These are phyloP conservation scores for Diaporthe australafricana DNA, from an alignment of 2,329 filamentous ascomycete genomes.

Conservation along the genomic window DNA sequence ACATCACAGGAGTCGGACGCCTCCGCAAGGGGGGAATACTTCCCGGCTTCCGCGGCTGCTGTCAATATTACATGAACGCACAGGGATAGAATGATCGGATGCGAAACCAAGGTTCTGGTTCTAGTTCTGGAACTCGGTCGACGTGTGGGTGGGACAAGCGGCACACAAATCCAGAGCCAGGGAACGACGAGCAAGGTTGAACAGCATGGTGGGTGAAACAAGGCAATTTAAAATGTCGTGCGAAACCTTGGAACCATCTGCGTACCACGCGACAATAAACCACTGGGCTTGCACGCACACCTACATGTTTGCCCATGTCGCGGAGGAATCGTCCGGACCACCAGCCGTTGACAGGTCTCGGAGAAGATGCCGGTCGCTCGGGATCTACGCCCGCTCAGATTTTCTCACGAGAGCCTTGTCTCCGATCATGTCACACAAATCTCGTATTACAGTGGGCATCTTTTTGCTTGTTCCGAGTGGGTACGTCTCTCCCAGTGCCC, in stretches of 20 bases:
- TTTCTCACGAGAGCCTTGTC: neutral
- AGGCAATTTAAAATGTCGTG: no score
- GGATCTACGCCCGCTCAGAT: neutral
- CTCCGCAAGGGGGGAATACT: neutral
- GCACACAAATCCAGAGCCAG: neutral
- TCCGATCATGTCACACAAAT: conserved; percentile 23
- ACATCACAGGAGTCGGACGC: neutral
- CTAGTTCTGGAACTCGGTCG: neutral
- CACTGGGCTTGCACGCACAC: neutral
- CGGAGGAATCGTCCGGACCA: neutral
- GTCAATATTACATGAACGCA: neutral
- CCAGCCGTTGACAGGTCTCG: neutral
- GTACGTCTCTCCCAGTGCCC: neutral
- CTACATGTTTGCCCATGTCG: neutral
- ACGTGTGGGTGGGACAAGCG: neutral
- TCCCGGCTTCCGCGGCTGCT: neutral
- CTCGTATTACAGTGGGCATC: conserved; percentile 4
- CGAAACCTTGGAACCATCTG: no score
- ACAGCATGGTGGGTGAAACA: neutral
- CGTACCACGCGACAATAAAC: no score
- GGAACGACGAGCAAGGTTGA: no score
- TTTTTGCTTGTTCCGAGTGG: conserved; percentile 8
- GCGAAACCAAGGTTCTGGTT: neutral
- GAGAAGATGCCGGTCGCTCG: neutral
- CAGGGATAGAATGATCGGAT: neutral